Evolutionary conservation across 306 rosid genomes (phyloP).

Genomic region (Dalbergia cultrata): DNA sequence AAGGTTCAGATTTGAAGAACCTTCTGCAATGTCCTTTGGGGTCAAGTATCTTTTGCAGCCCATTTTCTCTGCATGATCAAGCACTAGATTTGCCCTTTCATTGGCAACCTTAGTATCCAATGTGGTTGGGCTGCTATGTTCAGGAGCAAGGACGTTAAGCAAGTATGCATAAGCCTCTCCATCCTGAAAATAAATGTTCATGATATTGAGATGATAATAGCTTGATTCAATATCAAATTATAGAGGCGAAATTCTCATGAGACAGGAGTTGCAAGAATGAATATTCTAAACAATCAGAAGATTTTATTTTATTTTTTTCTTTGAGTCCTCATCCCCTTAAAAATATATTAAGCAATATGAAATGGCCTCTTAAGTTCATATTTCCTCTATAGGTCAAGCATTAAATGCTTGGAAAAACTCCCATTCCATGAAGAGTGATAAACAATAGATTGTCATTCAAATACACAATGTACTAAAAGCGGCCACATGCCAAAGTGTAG

Average conservation of each 20-base stretch:
- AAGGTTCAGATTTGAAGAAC: conserved; percentile 87
- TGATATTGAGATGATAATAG: conserved; percentile 28
- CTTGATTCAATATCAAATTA: conserved; percentile 28
- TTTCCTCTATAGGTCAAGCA: no score
- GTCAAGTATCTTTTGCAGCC: conserved; percentile 89
- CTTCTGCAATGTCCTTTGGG: conserved; percentile 84
- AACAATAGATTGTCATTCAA: no score
- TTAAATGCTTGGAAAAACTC: no score
- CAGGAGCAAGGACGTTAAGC: conserved; percentile 97
- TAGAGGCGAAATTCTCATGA: conserved; percentile 13
- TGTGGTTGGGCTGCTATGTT: conserved; percentile 77
- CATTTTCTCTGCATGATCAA: conserved; percentile 98
- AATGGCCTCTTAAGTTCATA: no score
- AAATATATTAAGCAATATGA: no score
- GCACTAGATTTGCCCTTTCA: conserved; percentile 80
- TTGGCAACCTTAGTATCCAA: conserved; percentile 74
- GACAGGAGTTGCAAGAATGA: conserved; percentile 10
- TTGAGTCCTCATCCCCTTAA: no score
- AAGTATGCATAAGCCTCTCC: conserved; percentile 97
- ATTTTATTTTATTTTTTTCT: no score
- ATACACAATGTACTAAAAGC: no score
- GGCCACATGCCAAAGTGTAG: no score
- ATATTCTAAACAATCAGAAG: not conserved
- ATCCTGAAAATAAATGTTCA: conserved; percentile 59
- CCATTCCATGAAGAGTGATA: no score